These are phyloP conservation scores for Ulota crispa DNA, from an alignment of 225 moss, liverwort and hornwort genomes.

Conservation along the genomic window DNA sequence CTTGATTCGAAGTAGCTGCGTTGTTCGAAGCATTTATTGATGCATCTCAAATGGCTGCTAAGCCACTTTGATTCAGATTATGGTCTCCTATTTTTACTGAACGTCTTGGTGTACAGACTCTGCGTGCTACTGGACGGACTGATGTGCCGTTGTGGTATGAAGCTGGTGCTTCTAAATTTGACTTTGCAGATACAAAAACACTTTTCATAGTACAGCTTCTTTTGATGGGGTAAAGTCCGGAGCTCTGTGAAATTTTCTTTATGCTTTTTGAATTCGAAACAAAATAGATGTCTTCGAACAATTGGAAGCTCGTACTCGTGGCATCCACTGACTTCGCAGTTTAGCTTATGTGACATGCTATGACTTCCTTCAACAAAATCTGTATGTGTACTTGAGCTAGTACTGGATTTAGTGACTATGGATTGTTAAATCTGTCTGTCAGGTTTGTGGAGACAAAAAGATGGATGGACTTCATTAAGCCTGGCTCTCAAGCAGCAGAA, in stretches of 20 bases:
- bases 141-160: constrained; percentile 67
- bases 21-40: neutral
- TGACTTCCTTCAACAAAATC: neutral
- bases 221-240: constrained; percentile 53
- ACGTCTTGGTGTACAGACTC: constrained; percentile 41
- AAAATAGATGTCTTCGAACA: neutral
- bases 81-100: neutral
- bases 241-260: neutral
- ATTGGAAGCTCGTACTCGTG: neutral
- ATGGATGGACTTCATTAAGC: constrained; percentile 59
- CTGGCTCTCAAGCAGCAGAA: constrained; percentile 67
- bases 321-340: neutral
- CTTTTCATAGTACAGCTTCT: constrained; percentile 63
- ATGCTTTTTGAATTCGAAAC: neutral
- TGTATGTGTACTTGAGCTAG: neutral
- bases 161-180: constrained; percentile 59
- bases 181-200: constrained; percentile 56
- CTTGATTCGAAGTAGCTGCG: neutral
- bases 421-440: neutral
- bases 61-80: neutral
- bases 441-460: constrained; percentile 66
- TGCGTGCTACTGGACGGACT: constrained; percentile 52
- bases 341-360: neutral
- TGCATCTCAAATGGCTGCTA: constrained; percentile 7
- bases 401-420: neutral